Conservation (phyloP, 2,329 filamentous ascomycete genomes). For the Apiospora koreana region DNA sequence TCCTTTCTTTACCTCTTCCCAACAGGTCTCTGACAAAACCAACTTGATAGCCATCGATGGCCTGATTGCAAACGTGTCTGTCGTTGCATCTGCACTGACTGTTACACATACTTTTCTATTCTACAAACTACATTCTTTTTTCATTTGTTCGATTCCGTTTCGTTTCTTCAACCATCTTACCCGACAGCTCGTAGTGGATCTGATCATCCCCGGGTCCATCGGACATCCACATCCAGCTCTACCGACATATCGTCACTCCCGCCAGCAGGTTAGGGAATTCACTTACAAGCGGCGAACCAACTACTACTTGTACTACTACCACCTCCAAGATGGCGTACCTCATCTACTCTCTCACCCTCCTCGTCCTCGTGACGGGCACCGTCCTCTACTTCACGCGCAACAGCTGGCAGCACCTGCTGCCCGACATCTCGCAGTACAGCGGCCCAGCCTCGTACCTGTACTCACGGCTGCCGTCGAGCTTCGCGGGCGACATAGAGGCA, state of each 20-base stretch:
- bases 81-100: conserved; percentile 15
- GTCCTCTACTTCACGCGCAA: conserved; percentile 78
- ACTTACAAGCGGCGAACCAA: neutral
- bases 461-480: conserved; percentile 73
- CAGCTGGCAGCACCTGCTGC: conserved; percentile 73
- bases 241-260: neutral
- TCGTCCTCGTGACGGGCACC: conserved; percentile 71
- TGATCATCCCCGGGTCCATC: neutral
- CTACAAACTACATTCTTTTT: neutral
- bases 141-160: conserved; percentile 13
- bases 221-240: neutral
- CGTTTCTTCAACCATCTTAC: neutral
- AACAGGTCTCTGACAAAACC: neutral
- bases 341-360: conserved; percentile 74
- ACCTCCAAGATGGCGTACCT: conserved; percentile 69
- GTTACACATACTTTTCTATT: conserved; percentile 14
- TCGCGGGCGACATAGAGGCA: conserved; percentile 82
- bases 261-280: neutral
- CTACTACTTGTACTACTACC: neutral
- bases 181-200: neutral
- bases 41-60: conserved; percentile 13
- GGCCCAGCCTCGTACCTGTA: conserved; percentile 65
- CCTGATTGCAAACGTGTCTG: conserved; percentile 10
- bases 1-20: neutral
- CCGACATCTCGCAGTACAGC: conserved; percentile 49